phyloP scores from a whole-genome alignment of 2,329 filamentous ascomycete genomes.

The Ceratocystis papillata region DNA sequence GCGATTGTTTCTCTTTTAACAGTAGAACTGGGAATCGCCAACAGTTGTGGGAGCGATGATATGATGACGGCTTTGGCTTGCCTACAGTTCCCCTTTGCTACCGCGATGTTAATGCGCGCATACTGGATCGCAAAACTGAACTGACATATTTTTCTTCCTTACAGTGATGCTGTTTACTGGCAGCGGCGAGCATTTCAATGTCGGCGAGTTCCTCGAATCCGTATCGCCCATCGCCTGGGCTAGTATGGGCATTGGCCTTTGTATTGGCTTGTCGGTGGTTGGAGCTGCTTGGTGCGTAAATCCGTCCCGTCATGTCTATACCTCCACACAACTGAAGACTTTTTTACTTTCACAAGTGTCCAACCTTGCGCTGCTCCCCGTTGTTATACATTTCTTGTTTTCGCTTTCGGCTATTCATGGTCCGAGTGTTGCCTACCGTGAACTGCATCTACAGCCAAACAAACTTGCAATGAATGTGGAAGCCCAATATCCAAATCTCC shows the following conservation, averaged over 20 bases:
- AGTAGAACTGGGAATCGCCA: neutral
- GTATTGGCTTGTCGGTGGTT: conserved; percentile 91
- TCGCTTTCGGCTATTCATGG: neutral
- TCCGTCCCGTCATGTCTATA: conserved; percentile 19
- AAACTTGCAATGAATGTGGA: neutral
- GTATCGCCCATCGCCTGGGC: conserved; percentile 94
- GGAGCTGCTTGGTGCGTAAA: conserved; percentile 81
- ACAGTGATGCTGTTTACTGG: conserved; percentile 97
- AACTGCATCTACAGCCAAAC: neutral
- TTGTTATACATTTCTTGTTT: neutral
- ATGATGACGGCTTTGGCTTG: neutral
- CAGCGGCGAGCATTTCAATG: conserved; percentile 91
- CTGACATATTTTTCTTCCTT: neutral
- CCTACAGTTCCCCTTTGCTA: neutral
- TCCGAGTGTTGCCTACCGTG: neutral
- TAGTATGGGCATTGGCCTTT: conserved; percentile 77
- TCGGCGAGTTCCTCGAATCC: conserved; percentile 87
- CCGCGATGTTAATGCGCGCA: neutral
- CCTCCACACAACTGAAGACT: neutral
- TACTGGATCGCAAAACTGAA: neutral
- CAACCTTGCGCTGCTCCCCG: conserved; percentile 8
- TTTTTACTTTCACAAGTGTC: neutral
- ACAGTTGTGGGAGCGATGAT: neutral
- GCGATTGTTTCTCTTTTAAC: neutral
- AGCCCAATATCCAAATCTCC: neutral